Evolutionary conservation across 257 asterid species (phyloP).

Genomic region (Solanum corneliomulleri): DNA sequence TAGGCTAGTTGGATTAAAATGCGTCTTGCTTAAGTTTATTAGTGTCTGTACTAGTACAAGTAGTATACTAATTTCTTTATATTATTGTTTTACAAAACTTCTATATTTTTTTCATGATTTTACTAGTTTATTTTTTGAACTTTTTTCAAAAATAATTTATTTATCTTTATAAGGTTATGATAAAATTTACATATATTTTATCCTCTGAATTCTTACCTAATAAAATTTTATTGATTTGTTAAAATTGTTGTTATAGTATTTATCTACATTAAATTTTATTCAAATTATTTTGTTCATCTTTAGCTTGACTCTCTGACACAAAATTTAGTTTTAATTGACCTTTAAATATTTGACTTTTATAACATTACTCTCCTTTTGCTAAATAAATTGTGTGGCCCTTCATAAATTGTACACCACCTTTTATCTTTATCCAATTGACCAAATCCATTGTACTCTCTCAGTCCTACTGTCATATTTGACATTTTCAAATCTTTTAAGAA

Average conservation of each 20-base stretch:
- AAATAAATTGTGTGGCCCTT: neutral
- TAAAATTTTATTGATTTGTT: too few relatives aligned
- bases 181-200: rapidly evolving
- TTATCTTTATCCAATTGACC: neutral
- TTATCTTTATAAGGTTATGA: rapidly evolving
- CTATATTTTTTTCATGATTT: too few relatives aligned
- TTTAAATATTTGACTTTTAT: neutral
- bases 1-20: too few relatives aligned
- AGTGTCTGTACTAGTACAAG: too few relatives aligned
- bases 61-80: too few relatives aligned
- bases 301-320: neutral
- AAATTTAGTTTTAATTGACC: neutral
- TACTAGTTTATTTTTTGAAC: too few relatives aligned
- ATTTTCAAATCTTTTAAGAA: neutral
- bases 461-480: neutral
- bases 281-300: neutral
- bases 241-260: too few relatives aligned
- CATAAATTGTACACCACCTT: neutral
- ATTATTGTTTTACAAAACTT: too few relatives aligned
- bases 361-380: neutral
- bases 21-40: too few relatives aligned
- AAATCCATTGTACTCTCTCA: neutral
- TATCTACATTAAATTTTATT: too few relatives aligned
- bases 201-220: rapidly evolving
- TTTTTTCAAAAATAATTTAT: rapidly evolving